These are phyloP conservation scores for Eucalyptus shirleyi DNA, from an alignment of 345 rosid genomes.

Conservation along the genomic window DNA sequence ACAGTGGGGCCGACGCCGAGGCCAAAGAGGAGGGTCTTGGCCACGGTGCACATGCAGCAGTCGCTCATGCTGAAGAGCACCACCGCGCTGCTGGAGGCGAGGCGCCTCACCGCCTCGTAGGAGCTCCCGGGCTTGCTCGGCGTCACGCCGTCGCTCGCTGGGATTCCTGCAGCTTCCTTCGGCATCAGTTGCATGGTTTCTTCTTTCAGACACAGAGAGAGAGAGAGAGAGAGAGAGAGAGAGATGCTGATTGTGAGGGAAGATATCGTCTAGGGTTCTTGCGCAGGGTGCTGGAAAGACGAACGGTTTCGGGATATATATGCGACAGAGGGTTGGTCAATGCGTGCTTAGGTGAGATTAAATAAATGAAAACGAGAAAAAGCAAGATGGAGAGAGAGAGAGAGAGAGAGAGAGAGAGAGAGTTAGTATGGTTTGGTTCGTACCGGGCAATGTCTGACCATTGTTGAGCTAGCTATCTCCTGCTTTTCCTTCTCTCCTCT, in stretches of 20 bases:
- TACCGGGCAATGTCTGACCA: not conserved
- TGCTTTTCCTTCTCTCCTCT: too few relatives aligned
- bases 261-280: too few relatives aligned
- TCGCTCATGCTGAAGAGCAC: conserved; percentile 77
- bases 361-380: not conserved
- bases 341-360: not conserved
- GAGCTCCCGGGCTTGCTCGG: conserved; percentile 6
- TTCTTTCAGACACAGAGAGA: not conserved
- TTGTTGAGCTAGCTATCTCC: not conserved
- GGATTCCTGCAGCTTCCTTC: not conserved
- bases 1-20: conserved; percentile 84
- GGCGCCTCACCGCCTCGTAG: conserved; percentile 35
- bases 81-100: conserved; percentile 63
- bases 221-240: not conserved
- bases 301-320: too few relatives aligned
- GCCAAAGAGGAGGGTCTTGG: conserved; percentile 79
- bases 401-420: not conserved
- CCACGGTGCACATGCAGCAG: conserved; percentile 96
- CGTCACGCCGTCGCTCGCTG: not conserved
- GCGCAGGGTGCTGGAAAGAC: too few relatives aligned
- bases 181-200: not conserved
- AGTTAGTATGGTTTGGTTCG: not conserved
- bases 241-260: not conserved
- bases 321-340: too few relatives aligned
- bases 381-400: not conserved